phyloP scores from a whole-genome alignment of 768 basidiomycete species.

The Lactarius sp. region DNA sequence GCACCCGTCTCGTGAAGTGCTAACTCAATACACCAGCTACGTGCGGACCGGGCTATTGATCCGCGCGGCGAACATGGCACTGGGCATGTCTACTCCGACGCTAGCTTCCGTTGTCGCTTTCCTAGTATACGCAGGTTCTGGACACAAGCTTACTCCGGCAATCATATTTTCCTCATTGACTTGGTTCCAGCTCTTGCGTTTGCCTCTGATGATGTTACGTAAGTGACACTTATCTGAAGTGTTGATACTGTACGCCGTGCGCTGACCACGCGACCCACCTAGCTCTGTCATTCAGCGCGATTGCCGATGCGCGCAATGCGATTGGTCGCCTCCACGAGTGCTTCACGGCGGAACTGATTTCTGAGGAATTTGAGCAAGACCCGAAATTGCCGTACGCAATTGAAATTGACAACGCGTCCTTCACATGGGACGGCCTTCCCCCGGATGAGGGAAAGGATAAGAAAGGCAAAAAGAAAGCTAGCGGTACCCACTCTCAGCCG shows the following conservation, averaged over 20 bases:
- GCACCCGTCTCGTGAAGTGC: neutral
- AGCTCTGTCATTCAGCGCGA: conserved; percentile 71
- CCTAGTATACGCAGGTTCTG: conserved; percentile 69
- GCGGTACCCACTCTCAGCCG: conserved; percentile 17
- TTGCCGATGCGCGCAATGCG: conserved; percentile 82
- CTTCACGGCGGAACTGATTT: conserved; percentile 77
- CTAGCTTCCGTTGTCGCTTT: conserved; percentile 76
- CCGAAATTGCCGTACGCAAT: conserved; percentile 56
- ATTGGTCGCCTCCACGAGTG: conserved; percentile 69
- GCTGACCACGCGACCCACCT: conserved; percentile 7
- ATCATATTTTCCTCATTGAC: conserved; percentile 81
- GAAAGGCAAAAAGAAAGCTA: conserved; percentile 21
- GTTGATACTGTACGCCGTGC: neutral
- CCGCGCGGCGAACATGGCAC: conserved; percentile 61
- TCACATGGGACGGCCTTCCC: conserved; percentile 83
- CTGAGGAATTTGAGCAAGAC: conserved; percentile 54
- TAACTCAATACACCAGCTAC: conserved; percentile 37
- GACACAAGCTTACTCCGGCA: conserved; percentile 63
- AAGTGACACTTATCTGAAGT: conserved; percentile 17
- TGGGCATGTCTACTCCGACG: conserved; percentile 67
- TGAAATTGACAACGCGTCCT: conserved; percentile 61
- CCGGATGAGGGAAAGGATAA: conserved; percentile 37
- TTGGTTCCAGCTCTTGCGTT: conserved; percentile 74
- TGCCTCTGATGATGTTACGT: conserved; percentile 75
- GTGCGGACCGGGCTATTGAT: conserved; percentile 63